Conservation (phyloP, 495 filamentous ascomycete genomes). For the Hypoxylon lienhwacheense region DNA sequence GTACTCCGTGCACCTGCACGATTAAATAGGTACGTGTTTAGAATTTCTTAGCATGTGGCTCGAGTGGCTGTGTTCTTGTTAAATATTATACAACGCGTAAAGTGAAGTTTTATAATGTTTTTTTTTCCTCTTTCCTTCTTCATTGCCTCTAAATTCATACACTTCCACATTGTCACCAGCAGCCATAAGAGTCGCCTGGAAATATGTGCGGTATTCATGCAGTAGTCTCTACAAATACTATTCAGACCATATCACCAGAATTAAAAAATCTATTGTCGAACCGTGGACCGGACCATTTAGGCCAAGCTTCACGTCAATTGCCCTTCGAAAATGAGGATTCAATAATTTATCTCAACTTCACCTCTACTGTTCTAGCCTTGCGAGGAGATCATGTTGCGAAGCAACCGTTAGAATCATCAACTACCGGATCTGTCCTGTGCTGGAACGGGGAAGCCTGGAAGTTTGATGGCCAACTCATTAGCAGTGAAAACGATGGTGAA, state of each 20-base stretch:
- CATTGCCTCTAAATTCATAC: neutral
- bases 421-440: conserved; percentile 74
- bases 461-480: conserved; percentile 56
- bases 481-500: conserved; percentile 73
- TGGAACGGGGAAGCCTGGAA: conserved; percentile 99
- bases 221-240: conserved; percentile 32
- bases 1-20: no score
- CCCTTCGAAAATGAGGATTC: conserved; percentile 25
- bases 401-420: conserved; percentile 70
- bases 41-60: no score
- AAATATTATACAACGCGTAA: no score
- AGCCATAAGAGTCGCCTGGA: neutral
- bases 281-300: conserved; percentile 57
- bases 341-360: conserved; percentile 59
- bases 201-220: conserved; percentile 57
- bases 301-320: conserved; percentile 41
- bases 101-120: no score
- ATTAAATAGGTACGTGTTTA: no score
- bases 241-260: conserved; percentile 34
- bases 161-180: neutral
- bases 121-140: neutral
- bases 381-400: conserved; percentile 69
- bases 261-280: conserved; percentile 41
- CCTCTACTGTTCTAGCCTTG: conserved; percentile 84
- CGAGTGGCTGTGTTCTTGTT: no score